A percentile compares a stretch with the other conserved stretches of the same genome.
Conservation (phyloP, 139 green algal species). For the Haematococcus lacustris region DNA sequence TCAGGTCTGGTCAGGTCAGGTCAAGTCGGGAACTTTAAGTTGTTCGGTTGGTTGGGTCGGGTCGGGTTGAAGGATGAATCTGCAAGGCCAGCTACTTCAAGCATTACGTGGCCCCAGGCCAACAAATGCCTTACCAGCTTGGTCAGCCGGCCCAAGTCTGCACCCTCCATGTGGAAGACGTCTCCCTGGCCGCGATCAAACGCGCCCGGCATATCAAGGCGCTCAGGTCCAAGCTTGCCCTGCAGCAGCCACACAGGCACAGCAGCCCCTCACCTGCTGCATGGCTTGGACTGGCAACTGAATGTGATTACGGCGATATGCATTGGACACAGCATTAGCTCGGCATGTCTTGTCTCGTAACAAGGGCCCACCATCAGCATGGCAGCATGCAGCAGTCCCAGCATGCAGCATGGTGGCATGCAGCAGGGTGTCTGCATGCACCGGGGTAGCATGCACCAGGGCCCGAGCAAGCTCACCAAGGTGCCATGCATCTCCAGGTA, state of each 20-base stretch:
- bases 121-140: too few relatives aligned
- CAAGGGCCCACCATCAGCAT: not conserved
- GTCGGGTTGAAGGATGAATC: too few relatives aligned
- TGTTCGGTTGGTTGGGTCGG: too few relatives aligned
- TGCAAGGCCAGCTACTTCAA: too few relatives aligned
- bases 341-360: not conserved
- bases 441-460: not conserved
- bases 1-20: too few relatives aligned
- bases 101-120: too few relatives aligned
- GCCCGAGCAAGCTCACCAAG: not conserved
- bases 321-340: not conserved
- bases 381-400: not conserved
- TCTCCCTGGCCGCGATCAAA: slow-evolving; percentile 35
- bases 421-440: not conserved
- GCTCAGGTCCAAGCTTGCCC: slow-evolving; percentile 26
- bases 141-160: slow-evolving; percentile 22
- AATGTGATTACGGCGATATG: not conserved
- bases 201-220: slow-evolving; percentile 34
- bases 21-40: too few relatives aligned
- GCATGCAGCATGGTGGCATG: not conserved
- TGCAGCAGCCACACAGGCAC: not conserved
- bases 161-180: slow-evolving; percentile 8
- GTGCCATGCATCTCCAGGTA: slow-evolving; percentile 14
- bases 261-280: too few relatives aligned
- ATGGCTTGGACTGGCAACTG: not conserved